A percentile compares a stretch with the other conserved stretches of the same genome.
Conservation (phyloP, 805 yeast species). For the Candida nanaspora region DNA sequence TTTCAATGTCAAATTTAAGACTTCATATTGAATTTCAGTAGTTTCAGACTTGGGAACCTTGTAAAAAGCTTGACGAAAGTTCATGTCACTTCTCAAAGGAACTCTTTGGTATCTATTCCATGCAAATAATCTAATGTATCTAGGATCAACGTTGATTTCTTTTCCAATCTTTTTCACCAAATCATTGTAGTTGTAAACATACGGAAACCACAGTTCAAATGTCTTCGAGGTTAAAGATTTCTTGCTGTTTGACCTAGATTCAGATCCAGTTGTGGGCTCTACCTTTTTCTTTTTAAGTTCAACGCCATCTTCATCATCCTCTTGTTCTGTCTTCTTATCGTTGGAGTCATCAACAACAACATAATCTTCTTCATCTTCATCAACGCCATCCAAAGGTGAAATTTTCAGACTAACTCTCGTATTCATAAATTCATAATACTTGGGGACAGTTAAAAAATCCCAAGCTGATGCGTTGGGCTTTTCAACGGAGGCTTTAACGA, state of each 20-base stretch:
- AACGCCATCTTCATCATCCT: slow-evolving; percentile 7
- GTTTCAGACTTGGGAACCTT: slow-evolving; percentile 39
- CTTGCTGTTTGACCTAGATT: slow-evolving; percentile 5
- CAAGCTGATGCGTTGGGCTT: not conserved
- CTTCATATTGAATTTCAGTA: slow-evolving; percentile 58
- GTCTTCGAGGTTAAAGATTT: not conserved
- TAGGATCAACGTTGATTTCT: slow-evolving; percentile 46
- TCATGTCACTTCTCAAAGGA: slow-evolving; percentile 35
- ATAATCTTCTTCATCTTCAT: slow-evolving; percentile 42
- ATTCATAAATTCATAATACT: slow-evolving; percentile 46
- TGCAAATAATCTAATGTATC: slow-evolving; percentile 56
- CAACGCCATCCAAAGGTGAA: slow-evolving; percentile 32
- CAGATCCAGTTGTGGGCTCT: slow-evolving; percentile 10
- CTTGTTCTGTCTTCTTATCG: not conserved
- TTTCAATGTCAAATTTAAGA: slow-evolving; percentile 62
- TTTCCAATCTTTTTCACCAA: slow-evolving; percentile 57
- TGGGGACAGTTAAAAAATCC: slow-evolving; percentile 29
- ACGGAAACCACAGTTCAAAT: slow-evolving; percentile 65
- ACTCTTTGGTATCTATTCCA: slow-evolving; percentile 49
- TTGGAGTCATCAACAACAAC: slow-evolving; percentile 19
- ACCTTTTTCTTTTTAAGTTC: slow-evolving; percentile 2
- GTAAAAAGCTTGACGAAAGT: slow-evolving; percentile 26
- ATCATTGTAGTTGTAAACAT: slow-evolving; percentile 48
- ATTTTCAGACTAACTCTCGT: slow-evolving; percentile 56
- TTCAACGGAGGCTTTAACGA: slow-evolving; percentile 7